phyloP scores from a whole-genome alignment of 345 rosid species.

The Limnanthes douglasii region DNA sequence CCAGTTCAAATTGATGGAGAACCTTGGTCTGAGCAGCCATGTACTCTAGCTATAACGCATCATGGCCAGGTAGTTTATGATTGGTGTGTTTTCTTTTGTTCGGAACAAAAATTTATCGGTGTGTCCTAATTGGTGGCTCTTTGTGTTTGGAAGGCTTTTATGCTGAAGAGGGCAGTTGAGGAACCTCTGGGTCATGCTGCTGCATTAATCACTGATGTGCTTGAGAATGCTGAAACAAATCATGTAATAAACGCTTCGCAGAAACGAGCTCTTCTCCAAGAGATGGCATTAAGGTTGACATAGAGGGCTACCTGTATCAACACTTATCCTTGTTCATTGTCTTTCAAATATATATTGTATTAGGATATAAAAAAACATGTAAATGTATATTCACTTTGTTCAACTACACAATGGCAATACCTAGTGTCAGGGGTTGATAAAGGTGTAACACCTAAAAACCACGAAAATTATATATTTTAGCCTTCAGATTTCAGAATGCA shows the following conservation, averaged over 20 bases:
- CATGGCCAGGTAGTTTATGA: conserved; percentile 99
- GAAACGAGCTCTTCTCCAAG: conserved; percentile 89
- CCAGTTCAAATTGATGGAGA: conserved; percentile 98
- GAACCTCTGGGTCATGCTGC: conserved; percentile 98
- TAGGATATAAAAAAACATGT: too few species aligned
- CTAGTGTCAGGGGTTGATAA: too few species aligned
- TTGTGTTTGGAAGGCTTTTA: conserved; percentile 46
- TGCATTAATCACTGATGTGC: conserved; percentile 75
- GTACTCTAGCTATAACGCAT: conserved; percentile 67
- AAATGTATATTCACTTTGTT: too few species aligned
- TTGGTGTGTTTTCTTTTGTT: conserved; percentile 2
- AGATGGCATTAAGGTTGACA: conserved; percentile 83
- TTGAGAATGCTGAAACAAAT: conserved; percentile 83
- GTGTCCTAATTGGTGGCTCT: not conserved
- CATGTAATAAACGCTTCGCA: conserved; percentile 74
- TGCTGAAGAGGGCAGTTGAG: conserved; percentile 77
- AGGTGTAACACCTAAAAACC: too few species aligned
- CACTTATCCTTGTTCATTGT: too few species aligned
- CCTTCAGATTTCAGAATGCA: too few species aligned
- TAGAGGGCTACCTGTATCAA: conserved; percentile 6
- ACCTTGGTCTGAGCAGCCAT: conserved; percentile 86
- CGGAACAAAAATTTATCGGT: not conserved
- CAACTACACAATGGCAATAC: too few species aligned
- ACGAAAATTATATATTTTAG: too few species aligned
- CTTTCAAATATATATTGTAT: too few species aligned